Conservation (phyloP, 306 rosid genomes). For the Casuarina cunninghamiana region DNA sequence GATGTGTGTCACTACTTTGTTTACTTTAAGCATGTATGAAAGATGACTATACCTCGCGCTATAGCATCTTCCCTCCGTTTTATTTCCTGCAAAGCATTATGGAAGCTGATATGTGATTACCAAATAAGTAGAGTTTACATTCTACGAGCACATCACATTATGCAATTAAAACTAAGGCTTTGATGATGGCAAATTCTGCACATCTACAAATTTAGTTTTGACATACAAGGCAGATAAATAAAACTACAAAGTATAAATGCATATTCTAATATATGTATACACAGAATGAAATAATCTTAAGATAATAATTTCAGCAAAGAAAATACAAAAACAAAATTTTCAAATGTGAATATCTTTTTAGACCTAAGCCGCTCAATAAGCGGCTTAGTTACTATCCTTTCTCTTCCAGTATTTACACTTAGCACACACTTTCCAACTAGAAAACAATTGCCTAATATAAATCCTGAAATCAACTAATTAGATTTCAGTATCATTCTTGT, state of each 20-base stretch:
- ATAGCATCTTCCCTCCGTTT: conserved; percentile 83
- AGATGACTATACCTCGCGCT: conserved; percentile 57
- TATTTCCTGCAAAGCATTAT: conserved; percentile 59
- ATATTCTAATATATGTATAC: not conserved
- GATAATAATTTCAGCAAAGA: not conserved
- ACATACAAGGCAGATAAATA: not conserved
- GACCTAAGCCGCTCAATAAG: conserved; percentile 12
- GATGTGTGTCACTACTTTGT: not conserved
- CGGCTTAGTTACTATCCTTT: not conserved
- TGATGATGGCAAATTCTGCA: not conserved
- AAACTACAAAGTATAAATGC: not conserved
- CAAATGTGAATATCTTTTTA: conserved; percentile 6
- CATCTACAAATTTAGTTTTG: not conserved
- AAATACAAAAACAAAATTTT: not conserved
- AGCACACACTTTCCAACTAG: conserved; percentile 2
- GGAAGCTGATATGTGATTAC: conserved; percentile 24
- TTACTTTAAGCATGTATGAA: conserved; percentile 26
- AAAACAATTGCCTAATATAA: conserved; percentile 22
- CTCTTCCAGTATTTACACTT: not conserved
- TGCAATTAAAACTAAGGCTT: conserved; percentile 22
- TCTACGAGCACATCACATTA: conserved; percentile 17
- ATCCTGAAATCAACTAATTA: conserved; percentile 1
- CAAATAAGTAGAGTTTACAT: conserved; percentile 14
- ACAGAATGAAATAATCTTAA: not conserved
- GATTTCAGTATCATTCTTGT: conserved; percentile 6